Percentiles rank a stretch among this genome's conserved stretches.
Conservation (phyloP, 73 alveolate species). For the Paramecium caudatum region DNA sequence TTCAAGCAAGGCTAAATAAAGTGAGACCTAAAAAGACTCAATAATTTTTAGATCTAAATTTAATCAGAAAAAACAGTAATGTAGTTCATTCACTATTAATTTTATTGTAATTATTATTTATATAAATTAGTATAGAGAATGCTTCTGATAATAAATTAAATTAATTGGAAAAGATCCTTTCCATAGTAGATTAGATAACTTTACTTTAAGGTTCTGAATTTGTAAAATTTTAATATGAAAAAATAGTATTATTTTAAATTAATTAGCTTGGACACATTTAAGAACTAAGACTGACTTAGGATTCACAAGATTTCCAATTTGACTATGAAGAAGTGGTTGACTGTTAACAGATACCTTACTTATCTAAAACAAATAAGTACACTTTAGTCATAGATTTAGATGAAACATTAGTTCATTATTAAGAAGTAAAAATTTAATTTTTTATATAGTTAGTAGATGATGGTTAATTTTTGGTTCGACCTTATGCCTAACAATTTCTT, state of each 20-base stretch:
- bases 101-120: neutral
- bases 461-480: constrained; percentile 86
- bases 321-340: constrained; percentile 45
- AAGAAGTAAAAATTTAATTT: constrained; percentile 1
- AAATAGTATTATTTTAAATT: neutral
- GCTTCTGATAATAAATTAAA: neutral
- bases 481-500: constrained; percentile 89
- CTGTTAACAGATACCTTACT: constrained; percentile 44
- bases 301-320: constrained; percentile 28
- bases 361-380: constrained; percentile 25
- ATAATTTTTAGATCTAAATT: constrained; percentile 1
- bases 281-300: constrained; percentile 9
- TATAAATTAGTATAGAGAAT: constrained; percentile 16
- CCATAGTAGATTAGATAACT: neutral
- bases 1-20: constrained; percentile 11
- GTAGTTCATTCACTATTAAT: constrained; percentile 39
- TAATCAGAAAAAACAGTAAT: constrained; percentile 17
- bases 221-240: neutral
- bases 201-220: constrained; percentile 18
- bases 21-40: neutral
- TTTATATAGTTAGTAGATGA: constrained; percentile 73
- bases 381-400: constrained; percentile 61
- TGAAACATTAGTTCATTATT: constrained; percentile 66
- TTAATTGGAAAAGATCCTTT: neutral
- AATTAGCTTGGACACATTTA: neutral